Evolutionary conservation across 768 basidiomycete genomes (phyloP).

Genomic region (Lanmaoa pseudosensibilis): DNA sequence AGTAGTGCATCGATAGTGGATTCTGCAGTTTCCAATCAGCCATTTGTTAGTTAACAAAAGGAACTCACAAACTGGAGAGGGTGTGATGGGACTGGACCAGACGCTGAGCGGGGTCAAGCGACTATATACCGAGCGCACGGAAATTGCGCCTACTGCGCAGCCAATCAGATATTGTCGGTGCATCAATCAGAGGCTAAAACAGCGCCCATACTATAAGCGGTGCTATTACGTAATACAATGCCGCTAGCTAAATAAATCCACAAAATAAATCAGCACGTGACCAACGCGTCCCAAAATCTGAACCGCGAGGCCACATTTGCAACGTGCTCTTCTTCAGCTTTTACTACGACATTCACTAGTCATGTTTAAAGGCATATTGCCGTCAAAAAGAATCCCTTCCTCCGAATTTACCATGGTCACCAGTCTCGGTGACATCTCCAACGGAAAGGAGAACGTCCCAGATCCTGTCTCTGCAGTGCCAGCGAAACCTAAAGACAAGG

Average conservation of each 20-base stretch:
- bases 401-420: slow-evolving; percentile 77
- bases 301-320: slow-evolving; percentile 26
- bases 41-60: slow-evolving; percentile 1
- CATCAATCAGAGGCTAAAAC: slow-evolving; percentile 12
- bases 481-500: slow-evolving; percentile 31
- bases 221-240: slow-evolving; percentile 18
- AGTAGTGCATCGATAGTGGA: slow-evolving; percentile 19
- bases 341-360: slow-evolving; percentile 3
- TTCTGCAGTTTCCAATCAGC: slow-evolving; percentile 14
- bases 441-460: slow-evolving; percentile 73
- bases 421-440: slow-evolving; percentile 44
- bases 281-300: slow-evolving; percentile 29
- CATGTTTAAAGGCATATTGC: slow-evolving; percentile 84
- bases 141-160: slow-evolving; percentile 21
- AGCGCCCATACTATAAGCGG: slow-evolving; percentile 17
- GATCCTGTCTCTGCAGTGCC: slow-evolving; percentile 35
- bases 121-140: slow-evolving; percentile 34
- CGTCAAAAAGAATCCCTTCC: slow-evolving; percentile 63
- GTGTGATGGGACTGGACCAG: neutral
- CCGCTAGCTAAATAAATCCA: slow-evolving; percentile 4
- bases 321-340: neutral
- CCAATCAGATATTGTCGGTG: slow-evolving; percentile 16
- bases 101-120: neutral
- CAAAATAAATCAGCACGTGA: slow-evolving; percentile 36
- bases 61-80: neutral